Base-by-base conservation (phyloP, 1,284 basidiomycete genomes). In the Ustilago trichophora region DNA sequence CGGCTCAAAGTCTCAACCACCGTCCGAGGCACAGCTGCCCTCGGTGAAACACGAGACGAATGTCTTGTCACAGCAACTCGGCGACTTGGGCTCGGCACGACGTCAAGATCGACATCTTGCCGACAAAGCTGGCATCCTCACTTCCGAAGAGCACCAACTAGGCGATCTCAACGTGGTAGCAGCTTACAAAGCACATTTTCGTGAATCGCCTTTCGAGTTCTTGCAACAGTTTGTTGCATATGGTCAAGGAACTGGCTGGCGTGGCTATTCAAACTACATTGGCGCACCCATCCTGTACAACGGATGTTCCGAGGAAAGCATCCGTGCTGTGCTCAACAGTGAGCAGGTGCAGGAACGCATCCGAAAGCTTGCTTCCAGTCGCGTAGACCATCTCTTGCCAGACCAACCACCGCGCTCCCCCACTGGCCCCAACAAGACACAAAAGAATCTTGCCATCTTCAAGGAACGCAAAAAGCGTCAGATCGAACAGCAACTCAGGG, bases 121-220 rank as follows among this genome's bases (percentile, higher is more conserved):
- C 6, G 47, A 57, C 38, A 34, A 52, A 22, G 43, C 43, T 12
- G 66, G 56, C 26, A 43, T 69, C 38, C 56, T 69, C 32, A 55
- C 66, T 4, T 58, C 59, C 2, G 59, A 63, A 24, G 66, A 69
- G 35, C 51, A 63, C 50, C 59, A 69, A 50, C 62, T 70, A 0
- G 67, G 67, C 21, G 72, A 77, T 54, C 54, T 78, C 47, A 78
- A 78, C 38, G 75, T 78, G 7, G 72, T 78, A 13, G 74, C 68
- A 18, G 67, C 70, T 4, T 76, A 78, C 67, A 76, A 73, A 27
- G 76, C 76, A 3, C 76, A 76, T 48, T 73, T 78, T 21, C 63
- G 76, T 16, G 73, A 78, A 36, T 69, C 75, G 21, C 76, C 76
- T 6, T 44, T 75, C 35, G 68, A 64, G n/a, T 78, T 74, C 34